A percentile compares a stretch with the other conserved stretches of the same genome.
Conservation (phyloP, 352 stramenopile species). For the Pythium phragmitis region DNA sequence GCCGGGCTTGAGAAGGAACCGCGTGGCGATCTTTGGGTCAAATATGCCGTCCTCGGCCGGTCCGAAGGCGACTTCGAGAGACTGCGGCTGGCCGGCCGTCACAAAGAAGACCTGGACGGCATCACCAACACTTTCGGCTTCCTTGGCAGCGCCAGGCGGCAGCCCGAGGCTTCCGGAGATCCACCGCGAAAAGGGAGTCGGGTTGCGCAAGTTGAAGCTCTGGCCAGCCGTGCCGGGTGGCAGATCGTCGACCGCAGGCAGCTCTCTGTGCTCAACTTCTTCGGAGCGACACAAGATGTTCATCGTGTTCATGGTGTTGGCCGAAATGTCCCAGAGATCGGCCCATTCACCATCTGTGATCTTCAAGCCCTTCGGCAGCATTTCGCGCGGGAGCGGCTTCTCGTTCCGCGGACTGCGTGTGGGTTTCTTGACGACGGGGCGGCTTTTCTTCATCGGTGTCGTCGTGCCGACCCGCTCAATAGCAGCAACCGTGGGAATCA, state of each 20-base stretch:
- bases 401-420: slow-evolving; percentile 21
- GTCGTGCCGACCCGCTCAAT: slow-evolving; percentile 64
- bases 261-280: slow-evolving; percentile 72
- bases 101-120: slow-evolving; percentile 96
- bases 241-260: slow-evolving; percentile 52
- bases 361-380: slow-evolving; percentile 50
- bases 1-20: slow-evolving; percentile 91
- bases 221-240: slow-evolving; percentile 73
- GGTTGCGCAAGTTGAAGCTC: slow-evolving; percentile 85
- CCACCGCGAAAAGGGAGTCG: slow-evolving; percentile 74
- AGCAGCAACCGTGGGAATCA: slow-evolving; percentile 75
- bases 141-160: slow-evolving; percentile 93
- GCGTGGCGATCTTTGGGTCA: slow-evolving; percentile 87
- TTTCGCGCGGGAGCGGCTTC: slow-evolving; percentile 39
- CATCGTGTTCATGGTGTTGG: slow-evolving; percentile 64
- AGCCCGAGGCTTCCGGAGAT: slow-evolving; percentile 92
- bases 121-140: slow-evolving; percentile 91
- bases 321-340: slow-evolving; percentile 60
- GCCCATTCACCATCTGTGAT: slow-evolving; percentile 74
- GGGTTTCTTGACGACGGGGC: slow-evolving; percentile 30
- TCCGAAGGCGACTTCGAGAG: slow-evolving; percentile 72
- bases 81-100: slow-evolving; percentile 79
- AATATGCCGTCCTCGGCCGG: slow-evolving; percentile 81
- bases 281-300: slow-evolving; percentile 76
- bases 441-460: slow-evolving; percentile 50